Percentiles rank a stretch among this genome's conserved stretches.
phyloP scores from a whole-genome alignment of 768 basidiomycete species.

The Chlorophyllum brunneum region DNA sequence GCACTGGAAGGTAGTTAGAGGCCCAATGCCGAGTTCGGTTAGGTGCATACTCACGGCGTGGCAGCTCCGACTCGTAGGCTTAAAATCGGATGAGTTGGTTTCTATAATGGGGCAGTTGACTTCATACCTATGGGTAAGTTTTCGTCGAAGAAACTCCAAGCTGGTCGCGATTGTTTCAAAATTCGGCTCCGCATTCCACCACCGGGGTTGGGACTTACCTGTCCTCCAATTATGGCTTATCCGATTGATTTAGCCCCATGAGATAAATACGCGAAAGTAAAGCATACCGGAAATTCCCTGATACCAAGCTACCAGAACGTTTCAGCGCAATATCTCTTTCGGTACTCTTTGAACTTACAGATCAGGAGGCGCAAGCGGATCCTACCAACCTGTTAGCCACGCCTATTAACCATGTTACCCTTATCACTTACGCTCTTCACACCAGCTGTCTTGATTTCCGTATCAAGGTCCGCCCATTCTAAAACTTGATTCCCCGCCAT shows the following conservation, averaged over 20 bases:
- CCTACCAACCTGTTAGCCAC: conserved; percentile 20
- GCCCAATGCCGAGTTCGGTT: not conserved
- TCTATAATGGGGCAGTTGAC: not conserved
- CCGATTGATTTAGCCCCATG: too few species aligned
- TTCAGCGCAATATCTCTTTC: too few species aligned
- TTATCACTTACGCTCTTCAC: conserved; percentile 37
- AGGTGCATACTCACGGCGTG: conserved; percentile 22
- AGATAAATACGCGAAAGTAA: too few species aligned
- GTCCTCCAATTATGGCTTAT: conserved; percentile 50
- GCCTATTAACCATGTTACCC: not conserved
- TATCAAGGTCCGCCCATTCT: conserved; percentile 57
- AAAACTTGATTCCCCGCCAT: conserved; percentile 65
- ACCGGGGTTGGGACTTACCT: too few species aligned
- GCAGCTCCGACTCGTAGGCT: conserved; percentile 43
- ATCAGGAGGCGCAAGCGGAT: conserved; percentile 39
- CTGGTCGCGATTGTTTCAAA: conserved; percentile 17
- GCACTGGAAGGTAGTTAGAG: conserved; percentile 30
- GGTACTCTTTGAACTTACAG: too few species aligned
- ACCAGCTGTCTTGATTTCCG: conserved; percentile 56
- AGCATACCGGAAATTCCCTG: conserved; percentile 42
- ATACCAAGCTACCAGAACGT: conserved; percentile 29
- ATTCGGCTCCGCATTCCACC: too few species aligned
- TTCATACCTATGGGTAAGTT: conserved; percentile 36
- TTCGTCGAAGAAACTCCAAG: conserved; percentile 42
- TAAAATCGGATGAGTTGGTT: not conserved